Conservation (phyloP, 2,329 filamentous ascomycete species). For the Aspergillus awamori region DNA sequence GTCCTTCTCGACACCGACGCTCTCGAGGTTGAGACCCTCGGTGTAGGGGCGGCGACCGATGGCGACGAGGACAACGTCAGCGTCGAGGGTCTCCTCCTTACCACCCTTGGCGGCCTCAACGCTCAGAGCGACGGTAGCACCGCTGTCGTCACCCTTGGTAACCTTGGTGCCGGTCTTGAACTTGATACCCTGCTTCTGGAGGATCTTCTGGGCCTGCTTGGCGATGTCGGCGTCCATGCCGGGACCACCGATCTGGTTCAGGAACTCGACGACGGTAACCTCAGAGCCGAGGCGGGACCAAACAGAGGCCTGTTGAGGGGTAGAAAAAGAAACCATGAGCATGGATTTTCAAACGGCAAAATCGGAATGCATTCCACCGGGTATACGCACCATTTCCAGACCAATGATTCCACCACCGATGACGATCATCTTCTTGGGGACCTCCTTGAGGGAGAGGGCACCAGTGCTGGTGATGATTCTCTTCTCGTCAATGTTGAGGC, state of each 20-base stretch:
- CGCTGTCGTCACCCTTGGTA: conserved; percentile 75
- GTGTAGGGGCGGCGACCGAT: conserved; percentile 97
- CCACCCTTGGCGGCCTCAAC: conserved; percentile 94
- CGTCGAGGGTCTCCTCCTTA: conserved; percentile 88
- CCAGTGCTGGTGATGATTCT: conserved; percentile 95
- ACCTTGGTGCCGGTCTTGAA: conserved; percentile 99
- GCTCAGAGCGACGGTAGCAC: conserved; percentile 76
- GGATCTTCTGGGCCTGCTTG: conserved; percentile 88
- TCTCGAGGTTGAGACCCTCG: conserved; percentile 85
- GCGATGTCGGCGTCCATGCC: conserved; percentile 96
- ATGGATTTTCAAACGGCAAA: conserved; percentile 12
- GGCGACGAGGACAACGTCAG: conserved; percentile 93
- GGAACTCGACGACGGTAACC: conserved; percentile 96
- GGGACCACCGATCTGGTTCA: conserved; percentile 93
- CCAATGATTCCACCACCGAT: conserved; percentile 99
- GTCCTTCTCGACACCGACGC: conserved; percentile 73
- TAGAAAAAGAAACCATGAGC: conserved; percentile 7
- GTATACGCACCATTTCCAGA: conserved; percentile 78
- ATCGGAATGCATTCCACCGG: conserved; percentile 1
- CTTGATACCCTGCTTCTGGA: conserved; percentile 95
- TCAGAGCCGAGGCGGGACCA: conserved; percentile 93
- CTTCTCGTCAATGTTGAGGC: conserved; percentile 95
- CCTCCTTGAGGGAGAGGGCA: conserved; percentile 82
- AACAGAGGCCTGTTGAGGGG: conserved; percentile 67
- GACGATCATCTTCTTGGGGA: conserved; percentile 95